phyloP scores from a whole-genome alignment of 768 basidiomycete species.

The Fibroporia radiculosa region DNA sequence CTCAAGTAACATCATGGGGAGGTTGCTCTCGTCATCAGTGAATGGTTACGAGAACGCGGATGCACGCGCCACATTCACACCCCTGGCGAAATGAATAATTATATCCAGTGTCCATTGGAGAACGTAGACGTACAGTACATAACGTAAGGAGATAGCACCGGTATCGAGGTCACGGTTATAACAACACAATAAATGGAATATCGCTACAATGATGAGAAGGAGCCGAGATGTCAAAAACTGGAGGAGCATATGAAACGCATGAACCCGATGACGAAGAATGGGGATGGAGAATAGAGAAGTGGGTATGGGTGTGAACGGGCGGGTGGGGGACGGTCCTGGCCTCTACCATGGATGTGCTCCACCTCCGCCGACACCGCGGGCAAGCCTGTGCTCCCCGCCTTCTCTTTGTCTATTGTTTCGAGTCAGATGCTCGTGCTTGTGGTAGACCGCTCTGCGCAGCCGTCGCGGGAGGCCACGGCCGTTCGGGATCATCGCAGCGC shows the following conservation, averaged over 20 bases:
- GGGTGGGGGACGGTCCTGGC: neutral
- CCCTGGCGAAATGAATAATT: neutral
- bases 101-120: neutral
- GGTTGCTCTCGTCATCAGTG: neutral
- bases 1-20: neutral
- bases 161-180: slow-evolving; percentile 4
- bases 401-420: neutral
- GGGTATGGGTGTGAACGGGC: neutral
- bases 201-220: slow-evolving; percentile 4
- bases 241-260: neutral
- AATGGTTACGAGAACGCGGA: neutral
- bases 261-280: neutral
- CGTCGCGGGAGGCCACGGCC: neutral
- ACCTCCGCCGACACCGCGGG: neutral
- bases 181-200: slow-evolving; percentile 3
- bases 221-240: slow-evolving; percentile 1
- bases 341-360: neutral
- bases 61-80: neutral
- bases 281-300: neutral
- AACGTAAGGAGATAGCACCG: slow-evolving; percentile 1
- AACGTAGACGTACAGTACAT: neutral
- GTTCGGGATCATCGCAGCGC: neutral
- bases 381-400: neutral
- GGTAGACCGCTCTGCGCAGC: no score
- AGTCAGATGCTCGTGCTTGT: no score